Evolutionary conservation across 108 stramenopile species (phyloP).

Genomic region (Skeletonema tropicum): DNA sequence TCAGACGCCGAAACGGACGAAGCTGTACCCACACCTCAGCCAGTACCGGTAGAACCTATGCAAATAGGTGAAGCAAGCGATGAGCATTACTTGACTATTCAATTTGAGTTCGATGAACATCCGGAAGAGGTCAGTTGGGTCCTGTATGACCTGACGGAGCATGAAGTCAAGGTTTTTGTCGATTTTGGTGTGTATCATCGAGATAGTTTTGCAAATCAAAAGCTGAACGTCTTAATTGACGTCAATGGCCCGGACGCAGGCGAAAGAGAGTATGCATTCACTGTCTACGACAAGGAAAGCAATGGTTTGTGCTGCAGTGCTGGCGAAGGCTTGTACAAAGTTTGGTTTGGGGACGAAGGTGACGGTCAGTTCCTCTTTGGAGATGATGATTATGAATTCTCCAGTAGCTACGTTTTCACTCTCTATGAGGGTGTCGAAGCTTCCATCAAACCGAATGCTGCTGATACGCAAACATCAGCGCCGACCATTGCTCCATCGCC

Average conservation of each 20-base stretch:
- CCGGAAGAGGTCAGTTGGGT: slow-evolving; percentile 54
- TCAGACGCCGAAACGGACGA: slow-evolving; percentile 13
- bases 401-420: slow-evolving; percentile 50
- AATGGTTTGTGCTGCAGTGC: slow-evolving; percentile 47
- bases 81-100: slow-evolving; percentile 28
- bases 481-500: neutral
- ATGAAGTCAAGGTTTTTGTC: slow-evolving; percentile 22
- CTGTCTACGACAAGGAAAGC: slow-evolving; percentile 51
- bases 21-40: neutral
- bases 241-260: slow-evolving; percentile 40
- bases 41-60: neutral
- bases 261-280: slow-evolving; percentile 54
- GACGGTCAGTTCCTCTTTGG: slow-evolving; percentile 28
- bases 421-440: slow-evolving; percentile 31
- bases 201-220: slow-evolving; percentile 35
- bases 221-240: slow-evolving; percentile 22
- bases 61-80: slow-evolving; percentile 4
- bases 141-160: slow-evolving; percentile 28
- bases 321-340: slow-evolving; percentile 44
- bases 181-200: slow-evolving; percentile 34
- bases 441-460: slow-evolving; percentile 10
- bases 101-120: slow-evolving; percentile 43
- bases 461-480: neutral
- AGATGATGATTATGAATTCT: slow-evolving; percentile 41
- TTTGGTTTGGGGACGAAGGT: slow-evolving; percentile 30